A percentile compares a stretch with the other conserved stretches of the same genome.
Evolutionary conservation across 2,329 filamentous ascomycete species (phyloP).

Genomic region (Fonsecaea nubica): DNA sequence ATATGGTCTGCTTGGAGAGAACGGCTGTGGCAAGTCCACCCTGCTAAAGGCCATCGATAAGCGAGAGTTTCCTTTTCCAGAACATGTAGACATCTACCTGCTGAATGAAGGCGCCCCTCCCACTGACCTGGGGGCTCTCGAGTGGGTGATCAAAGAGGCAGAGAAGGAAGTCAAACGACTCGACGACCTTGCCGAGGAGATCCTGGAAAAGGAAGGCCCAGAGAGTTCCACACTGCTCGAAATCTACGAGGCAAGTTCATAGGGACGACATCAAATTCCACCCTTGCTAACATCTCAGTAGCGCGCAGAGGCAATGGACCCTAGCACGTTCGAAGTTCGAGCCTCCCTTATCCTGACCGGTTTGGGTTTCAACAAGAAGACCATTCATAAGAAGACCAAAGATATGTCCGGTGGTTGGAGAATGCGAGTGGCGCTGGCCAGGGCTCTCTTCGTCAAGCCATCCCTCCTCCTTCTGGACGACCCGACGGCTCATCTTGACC

Average conservation of each 20-base stretch:
- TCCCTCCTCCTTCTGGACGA: slow-evolving; percentile 95
- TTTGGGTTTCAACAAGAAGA: slow-evolving; percentile 98
- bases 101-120: slow-evolving; percentile 95
- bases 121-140: slow-evolving; percentile 85
- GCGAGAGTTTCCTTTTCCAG: slow-evolving; percentile 93
- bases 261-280: background rate
- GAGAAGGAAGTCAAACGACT: slow-evolving; percentile 90
- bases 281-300: slow-evolving; percentile 50
- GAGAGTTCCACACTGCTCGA: slow-evolving; percentile 90
- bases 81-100: slow-evolving; percentile 97
- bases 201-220: slow-evolving; percentile 89
- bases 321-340: slow-evolving; percentile 93
- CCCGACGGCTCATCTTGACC: slow-evolving; percentile 97
- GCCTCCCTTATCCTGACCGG: slow-evolving; percentile 96
- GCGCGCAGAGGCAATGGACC: slow-evolving; percentile 99
- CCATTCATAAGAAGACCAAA: slow-evolving; percentile 99
- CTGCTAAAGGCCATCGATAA: slow-evolving; percentile 91
- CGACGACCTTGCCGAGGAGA: slow-evolving; percentile 85
- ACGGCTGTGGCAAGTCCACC: slow-evolving; percentile 99
- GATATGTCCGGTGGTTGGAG: slow-evolving; percentile 99
- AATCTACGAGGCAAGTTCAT: slow-evolving; percentile 81
- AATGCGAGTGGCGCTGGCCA: slow-evolving; percentile 97
- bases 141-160: slow-evolving; percentile 96
- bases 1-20: slow-evolving; percentile 95
- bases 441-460: slow-evolving; percentile 98